A percentile compares a stretch with the other conserved stretches of the same genome.
Evolutionary conservation across 2,329 filamentous ascomycete genomes (phyloP).

Genomic region (Fusarium sp.): DNA sequence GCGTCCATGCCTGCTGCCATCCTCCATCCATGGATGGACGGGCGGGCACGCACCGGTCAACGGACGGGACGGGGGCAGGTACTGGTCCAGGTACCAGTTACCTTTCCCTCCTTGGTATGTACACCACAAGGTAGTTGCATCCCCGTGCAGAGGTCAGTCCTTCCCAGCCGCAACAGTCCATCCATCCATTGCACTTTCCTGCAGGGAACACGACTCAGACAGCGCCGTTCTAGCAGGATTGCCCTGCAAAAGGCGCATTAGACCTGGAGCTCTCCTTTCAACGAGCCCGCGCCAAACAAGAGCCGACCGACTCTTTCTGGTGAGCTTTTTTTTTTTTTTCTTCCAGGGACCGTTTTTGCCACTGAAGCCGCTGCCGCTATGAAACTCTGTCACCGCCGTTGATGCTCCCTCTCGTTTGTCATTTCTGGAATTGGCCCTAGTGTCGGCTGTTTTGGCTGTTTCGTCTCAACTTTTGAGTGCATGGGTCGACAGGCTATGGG

Average conservation of each 20-base stretch:
- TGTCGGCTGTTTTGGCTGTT: slow-evolving; percentile 12
- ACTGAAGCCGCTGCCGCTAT: not conserved
- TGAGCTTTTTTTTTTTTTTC: not conserved
- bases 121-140: not conserved
- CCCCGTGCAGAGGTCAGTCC: not conserved
- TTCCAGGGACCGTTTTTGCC: slow-evolving; percentile 9
- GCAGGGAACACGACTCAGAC: slow-evolving; percentile 43
- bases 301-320: not conserved
- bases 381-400: slow-evolving; percentile 11
- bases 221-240: slow-evolving; percentile 29
- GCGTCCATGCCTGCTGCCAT: not conserved
- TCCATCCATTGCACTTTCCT: slow-evolving; percentile 12
- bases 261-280: slow-evolving; percentile 18
- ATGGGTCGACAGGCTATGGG: not conserved
- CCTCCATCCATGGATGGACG: not conserved
- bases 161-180: slow-evolving; percentile 2
- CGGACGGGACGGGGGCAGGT: slow-evolving; percentile 2
- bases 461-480: slow-evolving; percentile 7
- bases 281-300: not conserved
- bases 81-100: slow-evolving; percentile 2
- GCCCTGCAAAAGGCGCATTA: slow-evolving; percentile 24
- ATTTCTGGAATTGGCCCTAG: slow-evolving; percentile 5
- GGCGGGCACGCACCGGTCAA: not conserved
- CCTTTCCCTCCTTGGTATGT: not conserved
- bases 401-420: slow-evolving; percentile 6